These are phyloP conservation scores for Phyllosticta ampelicida DNA, from an alignment of 2,329 filamentous ascomycete genomes.

Conservation along the genomic window DNA sequence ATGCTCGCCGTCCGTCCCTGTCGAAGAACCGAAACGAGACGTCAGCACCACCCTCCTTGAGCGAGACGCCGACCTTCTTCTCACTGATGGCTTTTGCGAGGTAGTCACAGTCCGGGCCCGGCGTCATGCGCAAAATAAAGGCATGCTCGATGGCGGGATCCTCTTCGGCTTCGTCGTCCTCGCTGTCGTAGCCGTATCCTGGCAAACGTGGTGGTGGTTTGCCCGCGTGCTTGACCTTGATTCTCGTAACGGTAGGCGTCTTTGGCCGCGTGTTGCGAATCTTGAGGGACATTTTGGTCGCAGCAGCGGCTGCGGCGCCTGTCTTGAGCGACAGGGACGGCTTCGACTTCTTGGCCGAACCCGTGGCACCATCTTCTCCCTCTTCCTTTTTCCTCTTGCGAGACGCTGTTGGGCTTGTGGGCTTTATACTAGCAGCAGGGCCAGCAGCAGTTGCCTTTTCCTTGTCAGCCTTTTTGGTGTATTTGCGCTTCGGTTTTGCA, in stretches of 20 bases:
- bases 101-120: constrained; percentile 77
- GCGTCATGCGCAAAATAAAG: constrained; percentile 78
- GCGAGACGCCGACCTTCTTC: constrained; percentile 59
- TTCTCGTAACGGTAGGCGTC: constrained; percentile 1
- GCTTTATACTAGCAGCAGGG: constrained; percentile 15
- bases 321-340: constrained; percentile 6
- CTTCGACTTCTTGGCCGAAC: constrained; percentile 18
- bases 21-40: constrained; percentile 73
- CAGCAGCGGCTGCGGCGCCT: neutral
- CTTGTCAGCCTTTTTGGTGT: constrained; percentile 34
- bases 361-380: constrained; percentile 19
- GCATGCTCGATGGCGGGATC: constrained; percentile 87
- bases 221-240: constrained; percentile 39
- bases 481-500: constrained; percentile 32
- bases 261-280: constrained; percentile 40
- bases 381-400: constrained; percentile 29
- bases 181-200: constrained; percentile 92
- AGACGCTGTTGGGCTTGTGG: constrained; percentile 23
- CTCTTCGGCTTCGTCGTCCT: constrained; percentile 77
- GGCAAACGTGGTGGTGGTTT: constrained; percentile 56
- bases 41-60: constrained; percentile 58
- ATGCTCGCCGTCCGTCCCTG: constrained; percentile 58
- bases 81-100: constrained; percentile 65
- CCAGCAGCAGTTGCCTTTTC: constrained; percentile 19
- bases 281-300: constrained; percentile 30